Evolutionary conservation across 2,329 filamentous ascomycete species (phyloP).

Genomic region (Sphaceloma murrayae): DNA sequence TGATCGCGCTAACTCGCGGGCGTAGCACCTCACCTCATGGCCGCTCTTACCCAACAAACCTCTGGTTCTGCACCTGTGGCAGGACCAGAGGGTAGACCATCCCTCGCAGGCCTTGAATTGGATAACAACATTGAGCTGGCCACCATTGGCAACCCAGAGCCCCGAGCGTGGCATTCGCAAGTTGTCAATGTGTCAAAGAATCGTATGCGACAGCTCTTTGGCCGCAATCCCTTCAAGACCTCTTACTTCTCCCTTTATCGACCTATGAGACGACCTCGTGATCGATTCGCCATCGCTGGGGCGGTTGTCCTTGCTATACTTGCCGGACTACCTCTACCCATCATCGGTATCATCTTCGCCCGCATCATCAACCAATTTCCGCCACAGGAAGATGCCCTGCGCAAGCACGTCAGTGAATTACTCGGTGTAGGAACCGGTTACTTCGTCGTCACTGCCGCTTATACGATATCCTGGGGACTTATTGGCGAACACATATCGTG

Average conservation of each 20-base stretch:
- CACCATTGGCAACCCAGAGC: slow-evolving; percentile 29
- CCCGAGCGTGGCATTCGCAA: slow-evolving; percentile 27
- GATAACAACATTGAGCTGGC: slow-evolving; percentile 26
- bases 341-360: slow-evolving; percentile 39
- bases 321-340: slow-evolving; percentile 34
- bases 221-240: slow-evolving; percentile 37
- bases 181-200: slow-evolving; percentile 27
- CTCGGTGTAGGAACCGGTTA: slow-evolving; percentile 39
- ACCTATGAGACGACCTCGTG: slow-evolving; percentile 35
- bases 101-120: slow-evolving; percentile 24
- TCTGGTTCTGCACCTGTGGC: background rate
- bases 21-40: slow-evolving; percentile 4
- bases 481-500: slow-evolving; percentile 42
- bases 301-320: slow-evolving; percentile 32
- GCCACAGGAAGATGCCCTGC: slow-evolving; percentile 37
- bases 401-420: slow-evolving; percentile 34
- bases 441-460: slow-evolving; percentile 42
- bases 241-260: slow-evolving; percentile 42
- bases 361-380: slow-evolving; percentile 44
- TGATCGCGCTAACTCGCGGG: too few species aligned
- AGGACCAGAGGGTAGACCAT: slow-evolving; percentile 21
- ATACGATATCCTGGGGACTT: slow-evolving; percentile 42
- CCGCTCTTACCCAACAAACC: background rate
- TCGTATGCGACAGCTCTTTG: slow-evolving; percentile 33
- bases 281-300: slow-evolving; percentile 28